Evolutionary conservation across 805 yeast species (phyloP).

Genomic region (Candida orba): DNA sequence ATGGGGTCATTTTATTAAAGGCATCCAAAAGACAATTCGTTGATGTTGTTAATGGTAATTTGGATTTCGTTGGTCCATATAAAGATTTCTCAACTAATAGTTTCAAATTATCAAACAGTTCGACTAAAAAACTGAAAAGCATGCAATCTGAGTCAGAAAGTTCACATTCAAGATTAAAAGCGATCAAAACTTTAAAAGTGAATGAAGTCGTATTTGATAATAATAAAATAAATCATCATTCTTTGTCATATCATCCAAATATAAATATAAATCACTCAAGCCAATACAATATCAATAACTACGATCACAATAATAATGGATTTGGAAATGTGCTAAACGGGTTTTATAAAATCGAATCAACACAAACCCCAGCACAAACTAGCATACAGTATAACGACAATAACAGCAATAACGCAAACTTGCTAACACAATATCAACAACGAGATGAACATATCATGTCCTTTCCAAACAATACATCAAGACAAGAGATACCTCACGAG

Average conservation of each 20-base stretch:
- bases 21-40: constrained; percentile 23
- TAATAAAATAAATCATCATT: neutral
- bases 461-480: too few species aligned
- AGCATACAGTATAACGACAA: neutral
- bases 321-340: neutral
- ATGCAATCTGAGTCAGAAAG: constrained; percentile 5
- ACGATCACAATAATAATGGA: too few species aligned
- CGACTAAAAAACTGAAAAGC: constrained; percentile 4
- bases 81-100: constrained; percentile 13
- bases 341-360: neutral
- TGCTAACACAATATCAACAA: neutral
- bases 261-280: too few species aligned
- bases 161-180: neutral
- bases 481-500: neutral
- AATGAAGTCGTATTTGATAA: constrained; percentile 6
- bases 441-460: neutral
- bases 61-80: constrained; percentile 23
- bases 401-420: too few species aligned
- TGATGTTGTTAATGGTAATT: constrained; percentile 20
- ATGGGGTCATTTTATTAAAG: constrained; percentile 19
- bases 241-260: too few species aligned
- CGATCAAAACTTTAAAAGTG: constrained; percentile 14
- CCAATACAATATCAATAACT: too few species aligned
- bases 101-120: constrained; percentile 8
- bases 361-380: too few species aligned